Evolutionary conservation across 805 yeast species (phyloP), one percentile per base, ranked within the genome.

Genomic region (Ogataea saltuana): DNA sequence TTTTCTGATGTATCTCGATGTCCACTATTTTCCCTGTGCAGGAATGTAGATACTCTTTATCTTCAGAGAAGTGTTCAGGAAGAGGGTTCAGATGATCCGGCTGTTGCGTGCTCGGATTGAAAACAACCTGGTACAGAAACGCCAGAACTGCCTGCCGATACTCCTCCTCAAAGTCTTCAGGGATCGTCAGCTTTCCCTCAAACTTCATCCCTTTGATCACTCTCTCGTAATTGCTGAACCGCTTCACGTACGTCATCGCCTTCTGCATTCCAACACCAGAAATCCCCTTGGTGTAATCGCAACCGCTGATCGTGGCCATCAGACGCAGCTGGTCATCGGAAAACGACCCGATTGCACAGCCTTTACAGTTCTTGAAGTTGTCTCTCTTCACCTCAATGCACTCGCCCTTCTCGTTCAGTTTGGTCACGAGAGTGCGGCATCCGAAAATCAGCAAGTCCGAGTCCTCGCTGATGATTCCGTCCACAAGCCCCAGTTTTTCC

Each of bases 381-480:
- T 72, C 75, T 23, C 85, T 67, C 35, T 72, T 64, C 6, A 93
- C 80, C 54, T 84, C 90, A 9, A 87, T 69, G 56, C 95, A 87
- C 31, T 75, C 74, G 33, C 80, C 83, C 29, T 63, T 64, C 49
- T 84, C 90, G 52, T 85, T 85, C 51, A 90, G 68, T 62, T 93
- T 93, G 6, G 98, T 89, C 34, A 91, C 73, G 18, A 93, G 69
- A 30, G 70, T 69, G 26, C 71, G 65, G 41, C 95, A 87, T 0
- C 99, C 99, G 69, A 91, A 93, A 1, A 93, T 74, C 17, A 93
- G 68, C 51, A 93, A 70, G 67, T 93, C 99, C 0, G 97, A 89
- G 60, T 93, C 99, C 59, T 93, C 99, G 31, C 96, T 83, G 7
- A 93, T 72, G 4, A 93, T 86, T 0, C 91, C 98, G 48, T 88